Conservation (phyloP, 129 eudicot species). For the Scalesia atractyloides region DNA sequence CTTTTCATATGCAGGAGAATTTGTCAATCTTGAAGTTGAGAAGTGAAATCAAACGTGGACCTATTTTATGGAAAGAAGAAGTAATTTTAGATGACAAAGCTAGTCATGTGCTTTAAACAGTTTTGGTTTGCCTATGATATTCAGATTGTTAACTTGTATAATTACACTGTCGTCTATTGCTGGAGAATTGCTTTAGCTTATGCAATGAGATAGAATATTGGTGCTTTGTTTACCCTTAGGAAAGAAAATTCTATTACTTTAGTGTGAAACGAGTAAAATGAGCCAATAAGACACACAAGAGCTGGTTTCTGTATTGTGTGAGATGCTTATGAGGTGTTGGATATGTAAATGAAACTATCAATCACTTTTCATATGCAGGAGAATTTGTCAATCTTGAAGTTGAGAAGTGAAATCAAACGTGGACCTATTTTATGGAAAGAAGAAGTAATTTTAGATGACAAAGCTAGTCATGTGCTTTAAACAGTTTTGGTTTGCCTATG, state of each 20-base stretch:
- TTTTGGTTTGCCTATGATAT: not conserved
- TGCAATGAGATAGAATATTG: too few relatives aligned
- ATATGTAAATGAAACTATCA: not conserved
- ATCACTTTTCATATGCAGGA: not conserved
- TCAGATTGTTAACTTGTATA: not conserved
- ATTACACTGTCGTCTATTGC: not conserved
- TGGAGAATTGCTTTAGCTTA: not conserved
- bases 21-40: constrained; percentile 10
- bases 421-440: not conserved
- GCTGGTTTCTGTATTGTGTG: constrained; percentile 3
- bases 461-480: not conserved
- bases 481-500: not conserved
- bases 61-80: not conserved
- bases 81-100: not conserved
- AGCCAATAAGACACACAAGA: too few relatives aligned
- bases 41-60: not conserved
- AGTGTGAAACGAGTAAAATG: too few relatives aligned
- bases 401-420: constrained; percentile 6
- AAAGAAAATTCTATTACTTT: too few relatives aligned
- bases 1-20: not conserved
- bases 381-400: constrained; percentile 8
- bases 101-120: not conserved
- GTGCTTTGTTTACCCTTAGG: not conserved
- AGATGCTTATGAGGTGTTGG: constrained; percentile 10
- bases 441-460: not conserved